phyloP scores from a whole-genome alignment of 179 eudicot genomes.

The Sideroxylon spinosum region DNA sequence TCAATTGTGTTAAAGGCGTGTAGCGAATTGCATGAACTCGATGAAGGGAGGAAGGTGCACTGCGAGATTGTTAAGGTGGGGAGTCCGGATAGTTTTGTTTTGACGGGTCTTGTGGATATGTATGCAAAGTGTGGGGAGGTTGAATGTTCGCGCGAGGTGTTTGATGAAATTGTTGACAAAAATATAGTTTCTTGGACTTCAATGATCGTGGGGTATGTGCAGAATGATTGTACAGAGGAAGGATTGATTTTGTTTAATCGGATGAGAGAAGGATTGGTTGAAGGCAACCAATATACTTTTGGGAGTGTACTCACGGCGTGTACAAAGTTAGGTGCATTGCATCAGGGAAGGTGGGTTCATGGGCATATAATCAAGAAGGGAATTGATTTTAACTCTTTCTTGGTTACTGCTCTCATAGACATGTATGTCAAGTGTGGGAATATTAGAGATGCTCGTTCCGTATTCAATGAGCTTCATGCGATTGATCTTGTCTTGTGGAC shows the following conservation, averaged over 20 bases:
- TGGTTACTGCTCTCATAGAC: conserved; percentile 61
- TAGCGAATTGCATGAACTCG: conserved; percentile 46
- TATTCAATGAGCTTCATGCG: conserved; percentile 39
- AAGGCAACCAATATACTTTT: conserved; percentile 60
- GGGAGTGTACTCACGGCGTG: conserved; percentile 68
- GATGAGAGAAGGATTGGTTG: conserved; percentile 61
- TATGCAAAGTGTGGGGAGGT: conserved; percentile 45
- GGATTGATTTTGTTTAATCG: conserved; percentile 60
- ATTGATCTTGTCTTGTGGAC: conserved; percentile 72
- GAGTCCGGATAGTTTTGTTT: conserved; percentile 58
- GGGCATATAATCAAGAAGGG: conserved; percentile 68
- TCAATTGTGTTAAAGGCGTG: conserved; percentile 79
- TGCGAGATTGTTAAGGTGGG: conserved; percentile 64
- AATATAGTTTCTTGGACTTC: conserved; percentile 64
- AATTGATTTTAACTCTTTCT: conserved; percentile 37
- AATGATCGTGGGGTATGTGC: conserved; percentile 79
- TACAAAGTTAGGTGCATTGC: conserved; percentile 65
- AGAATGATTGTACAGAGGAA: conserved; percentile 59
- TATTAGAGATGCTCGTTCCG: conserved; percentile 49
- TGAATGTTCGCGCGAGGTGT: conserved; percentile 32
- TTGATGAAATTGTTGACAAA: conserved; percentile 36
- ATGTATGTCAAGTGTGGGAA: conserved; percentile 70
- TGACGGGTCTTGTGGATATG: conserved; percentile 61
- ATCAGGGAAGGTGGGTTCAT: conserved; percentile 93
- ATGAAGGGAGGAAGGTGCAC: conserved; percentile 65